Evolutionary conservation across 768 basidiomycete species (phyloP).

Genomic region (Boletus tylopilopsis): DNA sequence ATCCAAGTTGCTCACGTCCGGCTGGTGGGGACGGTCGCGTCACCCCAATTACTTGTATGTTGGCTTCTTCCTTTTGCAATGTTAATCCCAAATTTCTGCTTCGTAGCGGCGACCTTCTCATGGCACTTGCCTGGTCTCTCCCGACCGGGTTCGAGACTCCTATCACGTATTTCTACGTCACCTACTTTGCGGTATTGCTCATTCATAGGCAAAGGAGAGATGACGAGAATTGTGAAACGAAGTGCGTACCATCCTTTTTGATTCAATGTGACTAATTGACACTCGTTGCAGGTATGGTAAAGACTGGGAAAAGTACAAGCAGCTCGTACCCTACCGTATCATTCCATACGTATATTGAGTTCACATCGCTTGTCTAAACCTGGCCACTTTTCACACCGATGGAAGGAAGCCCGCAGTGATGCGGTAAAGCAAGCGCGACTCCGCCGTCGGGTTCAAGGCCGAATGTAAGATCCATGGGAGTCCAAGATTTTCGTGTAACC

Average conservation of each 20-base stretch:
- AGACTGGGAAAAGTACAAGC: constrained; percentile 91
- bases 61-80: not conserved
- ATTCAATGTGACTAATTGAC: not conserved
- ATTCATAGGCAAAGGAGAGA: constrained; percentile 88
- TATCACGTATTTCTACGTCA: constrained; percentile 92
- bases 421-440: not conserved
- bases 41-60: constrained; percentile 90
- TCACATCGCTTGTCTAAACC: not conserved
- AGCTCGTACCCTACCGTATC: constrained; percentile 80
- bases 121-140: constrained; percentile 91
- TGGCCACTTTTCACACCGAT: not conserved
- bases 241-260: constrained; percentile 48
- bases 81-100: not conserved
- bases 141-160: constrained; percentile 91
- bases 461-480: too few relatives aligned
- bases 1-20: constrained; percentile 86
- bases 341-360: constrained; percentile 75
- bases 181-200: constrained; percentile 86
- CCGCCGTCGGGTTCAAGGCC: not conserved
- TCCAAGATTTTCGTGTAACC: too few relatives aligned
- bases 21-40: constrained; percentile 95
- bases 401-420: not conserved
- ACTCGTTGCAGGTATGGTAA: constrained; percentile 67
- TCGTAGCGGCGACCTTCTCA: constrained; percentile 75
- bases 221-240: constrained; percentile 86